These are phyloP conservation scores for Dendrocalamus sinicus DNA, from an alignment of 176 grass and related monocot genomes.

Conservation along the genomic window DNA sequence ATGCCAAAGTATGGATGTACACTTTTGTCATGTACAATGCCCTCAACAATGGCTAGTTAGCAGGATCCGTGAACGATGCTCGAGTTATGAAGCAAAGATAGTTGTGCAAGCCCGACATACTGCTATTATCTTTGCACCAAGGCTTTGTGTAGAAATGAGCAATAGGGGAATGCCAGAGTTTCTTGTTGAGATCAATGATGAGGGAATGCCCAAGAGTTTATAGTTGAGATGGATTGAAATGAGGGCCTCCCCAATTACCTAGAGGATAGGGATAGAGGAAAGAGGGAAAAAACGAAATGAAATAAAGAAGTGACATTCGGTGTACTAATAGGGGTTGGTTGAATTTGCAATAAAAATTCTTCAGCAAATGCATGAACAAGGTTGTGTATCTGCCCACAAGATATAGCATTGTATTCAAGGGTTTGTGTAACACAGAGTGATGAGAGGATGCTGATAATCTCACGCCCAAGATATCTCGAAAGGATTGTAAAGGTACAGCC, in stretches of 20 bases:
- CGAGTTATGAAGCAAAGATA: slow-evolving; percentile 24
- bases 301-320: not conserved
- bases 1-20: slow-evolving; percentile 16
- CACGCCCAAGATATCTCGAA: not conserved
- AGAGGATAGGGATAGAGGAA: no score
- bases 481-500: slow-evolving; percentile 13
- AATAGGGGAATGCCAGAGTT: slow-evolving; percentile 4
- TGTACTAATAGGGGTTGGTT: not conserved
- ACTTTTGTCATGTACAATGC: not conserved
- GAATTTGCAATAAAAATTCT: not conserved
- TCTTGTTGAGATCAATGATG: not conserved
- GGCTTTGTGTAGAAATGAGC: slow-evolving; percentile 21
- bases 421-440: not conserved
- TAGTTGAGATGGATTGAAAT: not conserved
- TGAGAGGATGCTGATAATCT: not conserved
- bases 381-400: not conserved
- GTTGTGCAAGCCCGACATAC: not conserved
- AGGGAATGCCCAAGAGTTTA: not conserved
- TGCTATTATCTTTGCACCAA: not conserved
- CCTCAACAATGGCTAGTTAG: not conserved
- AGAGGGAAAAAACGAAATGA: no score
- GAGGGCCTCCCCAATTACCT: not conserved
- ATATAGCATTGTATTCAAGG: not conserved
- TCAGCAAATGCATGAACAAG: slow-evolving; percentile 19
- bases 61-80: not conserved